A percentile compares a stretch with the other conserved stretches of the same genome.
phyloP scores from a whole-genome alignment of 306 rosid genomes.

The Glycine latifolia region DNA sequence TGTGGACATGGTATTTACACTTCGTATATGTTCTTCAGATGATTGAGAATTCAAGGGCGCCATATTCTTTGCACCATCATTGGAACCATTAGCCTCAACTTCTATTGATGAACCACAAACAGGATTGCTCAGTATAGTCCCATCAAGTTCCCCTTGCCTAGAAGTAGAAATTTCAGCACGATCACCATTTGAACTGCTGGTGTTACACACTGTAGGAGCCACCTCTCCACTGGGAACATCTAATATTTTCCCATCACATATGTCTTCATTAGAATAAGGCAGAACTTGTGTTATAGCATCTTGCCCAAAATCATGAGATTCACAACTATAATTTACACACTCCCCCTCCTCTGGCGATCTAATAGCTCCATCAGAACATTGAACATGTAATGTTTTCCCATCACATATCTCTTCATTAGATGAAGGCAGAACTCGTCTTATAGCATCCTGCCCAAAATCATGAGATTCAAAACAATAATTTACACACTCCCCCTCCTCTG shows the following conservation, averaged over 20 bases:
- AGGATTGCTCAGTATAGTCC: slow-evolving; percentile 17
- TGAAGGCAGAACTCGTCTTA: slow-evolving; percentile 5
- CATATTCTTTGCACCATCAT: slow-evolving; percentile 26
- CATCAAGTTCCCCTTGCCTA: slow-evolving; percentile 7
- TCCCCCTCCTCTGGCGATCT: slow-evolving; percentile 40
- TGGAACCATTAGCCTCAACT: slow-evolving; percentile 27
- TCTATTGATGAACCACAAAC: slow-evolving; percentile 22
- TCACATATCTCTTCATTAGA: slow-evolving; percentile 39
- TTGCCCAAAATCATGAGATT: slow-evolving; percentile 15
- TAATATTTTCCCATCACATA: slow-evolving; percentile 31
- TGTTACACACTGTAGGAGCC: slow-evolving; percentile 11
- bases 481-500: slow-evolving; percentile 40
- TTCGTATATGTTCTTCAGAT: slow-evolving; percentile 47
- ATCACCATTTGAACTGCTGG: slow-evolving; percentile 34
- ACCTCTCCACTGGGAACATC: slow-evolving; percentile 46
- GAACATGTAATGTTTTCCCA: background rate
- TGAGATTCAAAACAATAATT: slow-evolving; percentile 12
- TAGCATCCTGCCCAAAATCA: slow-evolving; percentile 29
- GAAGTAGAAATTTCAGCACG: slow-evolving; percentile 38
- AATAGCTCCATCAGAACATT: slow-evolving; percentile 42
- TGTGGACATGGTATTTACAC: slow-evolving; percentile 10
- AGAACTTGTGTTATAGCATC: background rate
- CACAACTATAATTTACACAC: slow-evolving; percentile 26
- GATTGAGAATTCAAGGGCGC: slow-evolving; percentile 41
- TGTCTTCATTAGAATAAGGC: slow-evolving; percentile 42